Percentiles rank a stretch among this genome's conserved stretches.
Conservation (phyloP, 2,329 filamentous ascomycete genomes). For the Ceratocystis diversiconidia region DNA sequence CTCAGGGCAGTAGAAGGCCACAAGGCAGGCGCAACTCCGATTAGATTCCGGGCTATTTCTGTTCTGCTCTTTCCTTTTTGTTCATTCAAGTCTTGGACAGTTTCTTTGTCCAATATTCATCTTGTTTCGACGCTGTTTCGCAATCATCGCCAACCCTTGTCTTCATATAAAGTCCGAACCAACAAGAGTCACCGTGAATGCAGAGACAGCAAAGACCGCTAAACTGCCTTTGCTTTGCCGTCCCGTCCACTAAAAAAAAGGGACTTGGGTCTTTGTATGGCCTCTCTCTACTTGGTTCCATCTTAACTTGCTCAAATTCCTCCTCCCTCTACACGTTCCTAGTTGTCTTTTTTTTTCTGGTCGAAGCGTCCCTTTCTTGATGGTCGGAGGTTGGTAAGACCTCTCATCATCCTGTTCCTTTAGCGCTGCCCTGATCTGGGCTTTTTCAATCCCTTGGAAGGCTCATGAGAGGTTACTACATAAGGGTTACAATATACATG, state of each 20-base stretch:
- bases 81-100: background rate
- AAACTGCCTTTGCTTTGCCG: background rate
- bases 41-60: background rate
- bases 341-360: background rate
- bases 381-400: background rate
- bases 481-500: accelerated
- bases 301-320: background rate
- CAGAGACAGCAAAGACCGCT: background rate
- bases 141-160: background rate
- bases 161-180: background rate
- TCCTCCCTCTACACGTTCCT: background rate
- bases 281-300: too few relatives aligned
- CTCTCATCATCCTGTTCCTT: background rate
- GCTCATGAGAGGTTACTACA: too few relatives aligned
- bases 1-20: too few relatives aligned
- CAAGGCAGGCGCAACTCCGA: too few relatives aligned
- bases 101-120: background rate
- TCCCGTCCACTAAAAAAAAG: background rate
- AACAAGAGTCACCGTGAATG: background rate
- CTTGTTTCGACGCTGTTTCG: slow-evolving; percentile 3
- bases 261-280: too few relatives aligned
- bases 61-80: background rate
- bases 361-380: background rate
- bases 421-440: too few relatives aligned
- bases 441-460: too few relatives aligned